Evolutionary conservation across 176 grass and related monocot genomes (phyloP).

Genomic region (Oryza meyeriana): DNA sequence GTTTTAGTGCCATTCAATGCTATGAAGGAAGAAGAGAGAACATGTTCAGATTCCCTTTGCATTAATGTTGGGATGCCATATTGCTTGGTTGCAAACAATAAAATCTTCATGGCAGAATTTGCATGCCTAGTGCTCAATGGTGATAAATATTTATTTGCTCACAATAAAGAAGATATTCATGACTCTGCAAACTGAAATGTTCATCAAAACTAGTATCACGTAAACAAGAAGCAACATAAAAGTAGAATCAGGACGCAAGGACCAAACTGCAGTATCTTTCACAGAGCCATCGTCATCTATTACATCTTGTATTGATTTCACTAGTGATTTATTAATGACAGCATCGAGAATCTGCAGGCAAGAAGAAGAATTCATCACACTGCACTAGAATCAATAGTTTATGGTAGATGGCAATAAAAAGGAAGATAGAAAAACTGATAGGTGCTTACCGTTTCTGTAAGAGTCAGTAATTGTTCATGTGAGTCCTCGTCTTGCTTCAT

Average conservation of each 20-base stretch:
- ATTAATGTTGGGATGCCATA: conserved; percentile 4
- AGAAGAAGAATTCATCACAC: conserved; percentile 30
- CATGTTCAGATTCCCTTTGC: background rate
- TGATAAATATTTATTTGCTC: background rate
- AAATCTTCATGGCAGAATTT: conserved; percentile 9
- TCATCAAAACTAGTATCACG: conserved; percentile 10
- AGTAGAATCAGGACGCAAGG: conserved; percentile 14
- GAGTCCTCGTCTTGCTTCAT: conserved; percentile 52
- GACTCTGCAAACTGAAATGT: background rate
- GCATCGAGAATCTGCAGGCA: conserved; percentile 52
- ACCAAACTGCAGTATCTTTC: conserved; percentile 74
- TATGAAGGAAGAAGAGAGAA: conserved; percentile 1
- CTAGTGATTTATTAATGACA: conserved; percentile 52
- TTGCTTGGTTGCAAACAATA: conserved; percentile 12
- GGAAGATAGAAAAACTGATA: background rate
- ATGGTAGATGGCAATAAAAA: conserved; percentile 4
- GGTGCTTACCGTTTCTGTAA: conserved; percentile 52
- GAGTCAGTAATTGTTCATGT: conserved; percentile 32
- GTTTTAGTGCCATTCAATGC: background rate
- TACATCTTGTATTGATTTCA: conserved; percentile 58
- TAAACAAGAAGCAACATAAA: conserved; percentile 23
- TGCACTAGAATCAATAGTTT: background rate
- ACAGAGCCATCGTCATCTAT: conserved; percentile 76
- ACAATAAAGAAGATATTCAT: background rate
- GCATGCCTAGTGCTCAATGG: conserved; percentile 4